These are phyloP conservation scores for Alternaria arborescens DNA, from an alignment of 2,329 filamentous ascomycete genomes.

Conservation along the genomic window DNA sequence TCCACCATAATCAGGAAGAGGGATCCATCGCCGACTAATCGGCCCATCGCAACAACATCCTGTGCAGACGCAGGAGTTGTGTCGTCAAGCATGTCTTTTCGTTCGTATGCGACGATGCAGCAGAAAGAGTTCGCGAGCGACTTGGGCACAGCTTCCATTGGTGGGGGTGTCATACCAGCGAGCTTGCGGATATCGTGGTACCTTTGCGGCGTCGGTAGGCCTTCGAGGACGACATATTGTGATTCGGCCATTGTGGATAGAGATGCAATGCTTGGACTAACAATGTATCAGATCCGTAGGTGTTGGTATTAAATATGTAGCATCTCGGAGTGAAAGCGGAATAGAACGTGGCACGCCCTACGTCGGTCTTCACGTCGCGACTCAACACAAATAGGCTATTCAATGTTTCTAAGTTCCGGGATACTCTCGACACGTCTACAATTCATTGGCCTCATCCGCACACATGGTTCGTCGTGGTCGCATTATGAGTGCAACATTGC, in stretches of 20 bases:
- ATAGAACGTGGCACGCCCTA: background rate
- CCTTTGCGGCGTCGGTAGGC: constrained; percentile 37
- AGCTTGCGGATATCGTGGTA: constrained; percentile 44
- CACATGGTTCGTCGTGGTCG: background rate
- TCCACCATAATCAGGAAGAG: constrained; percentile 63
- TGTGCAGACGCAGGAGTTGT: constrained; percentile 30
- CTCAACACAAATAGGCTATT: background rate
- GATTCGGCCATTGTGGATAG: constrained; percentile 11
- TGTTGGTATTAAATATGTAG: background rate
- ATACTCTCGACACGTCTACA: background rate
- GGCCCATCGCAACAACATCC: constrained; percentile 59
- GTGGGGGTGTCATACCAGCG: constrained; percentile 42
- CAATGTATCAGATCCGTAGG: background rate
- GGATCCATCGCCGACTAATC: constrained; percentile 61
- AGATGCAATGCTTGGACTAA: background rate
- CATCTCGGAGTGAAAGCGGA: background rate
- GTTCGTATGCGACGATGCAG: constrained; percentile 38
- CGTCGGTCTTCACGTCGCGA: background rate
- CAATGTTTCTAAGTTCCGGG: background rate
- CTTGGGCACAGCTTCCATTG: constrained; percentile 36
- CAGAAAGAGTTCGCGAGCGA: constrained; percentile 38
- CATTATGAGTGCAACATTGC: background rate
- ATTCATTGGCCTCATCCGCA: background rate
- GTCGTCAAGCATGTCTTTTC: constrained; percentile 31
- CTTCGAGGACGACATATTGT: constrained; percentile 38